Conservation (phyloP, 2,329 filamentous ascomycete genomes). For the Harringtonia lauricola region DNA sequence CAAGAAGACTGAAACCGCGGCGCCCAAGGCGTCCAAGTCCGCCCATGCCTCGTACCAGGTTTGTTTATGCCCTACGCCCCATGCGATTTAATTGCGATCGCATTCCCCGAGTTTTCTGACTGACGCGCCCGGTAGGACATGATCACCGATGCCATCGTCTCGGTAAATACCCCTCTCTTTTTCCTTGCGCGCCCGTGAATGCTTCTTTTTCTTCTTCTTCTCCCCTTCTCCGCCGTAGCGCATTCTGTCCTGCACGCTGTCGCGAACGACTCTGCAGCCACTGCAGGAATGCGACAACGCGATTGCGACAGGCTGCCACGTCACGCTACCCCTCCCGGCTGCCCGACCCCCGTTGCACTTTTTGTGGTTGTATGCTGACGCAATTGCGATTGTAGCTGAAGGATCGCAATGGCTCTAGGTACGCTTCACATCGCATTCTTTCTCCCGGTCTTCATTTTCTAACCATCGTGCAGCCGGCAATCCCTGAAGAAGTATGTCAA, state of each 20-base stretch:
- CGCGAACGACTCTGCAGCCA: neutral
- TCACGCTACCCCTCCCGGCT: neutral
- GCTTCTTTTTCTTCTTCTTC: constrained; percentile 11
- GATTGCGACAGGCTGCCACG: constrained; percentile 4
- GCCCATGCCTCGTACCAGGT: constrained; percentile 49
- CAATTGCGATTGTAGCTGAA: constrained; percentile 36
- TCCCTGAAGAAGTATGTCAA: constrained; percentile 51
- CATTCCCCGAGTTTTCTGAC: neutral
- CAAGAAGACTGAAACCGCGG: constrained; percentile 38
- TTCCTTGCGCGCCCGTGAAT: neutral
- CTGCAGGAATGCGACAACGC: constrained; percentile 7
- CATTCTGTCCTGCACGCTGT: too few species aligned
- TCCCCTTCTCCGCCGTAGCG: neutral
- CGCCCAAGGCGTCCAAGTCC: constrained; percentile 39
- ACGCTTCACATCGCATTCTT: constrained; percentile 8
- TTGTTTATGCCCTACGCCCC: constrained; percentile 16
- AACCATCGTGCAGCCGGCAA: constrained; percentile 35
- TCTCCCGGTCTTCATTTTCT: constrained; percentile 13
- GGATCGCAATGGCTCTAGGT: constrained; percentile 50
- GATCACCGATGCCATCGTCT: constrained; percentile 51
- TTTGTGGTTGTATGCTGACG: constrained; percentile 1
- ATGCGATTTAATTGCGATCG: neutral
- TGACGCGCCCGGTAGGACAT: constrained; percentile 35
- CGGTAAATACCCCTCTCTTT: constrained; percentile 33
- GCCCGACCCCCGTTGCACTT: neutral